Percentiles rank a stretch among this genome's conserved stretches.
Conservation (phyloP, 108 stramenopile species). For the Discostella stelligeroides region DNA sequence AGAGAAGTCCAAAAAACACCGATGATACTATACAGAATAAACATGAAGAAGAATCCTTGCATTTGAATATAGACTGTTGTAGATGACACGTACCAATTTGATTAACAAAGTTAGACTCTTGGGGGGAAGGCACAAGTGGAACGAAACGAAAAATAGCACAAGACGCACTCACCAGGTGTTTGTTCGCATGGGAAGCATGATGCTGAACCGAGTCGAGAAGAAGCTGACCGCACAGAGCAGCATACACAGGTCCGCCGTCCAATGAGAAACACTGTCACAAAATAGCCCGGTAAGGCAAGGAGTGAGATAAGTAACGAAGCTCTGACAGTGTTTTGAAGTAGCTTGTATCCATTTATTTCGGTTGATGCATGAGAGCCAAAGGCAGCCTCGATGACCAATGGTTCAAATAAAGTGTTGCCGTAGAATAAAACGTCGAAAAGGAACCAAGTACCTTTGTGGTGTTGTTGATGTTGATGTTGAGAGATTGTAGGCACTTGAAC, state of each 20-base stretch:
- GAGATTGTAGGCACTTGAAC: no score
- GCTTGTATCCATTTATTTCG: slow-evolving; percentile 26
- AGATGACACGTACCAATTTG: background rate
- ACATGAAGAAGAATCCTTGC: slow-evolving; percentile 86
- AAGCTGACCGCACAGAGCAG: slow-evolving; percentile 18
- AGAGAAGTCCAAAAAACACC: slow-evolving; percentile 70
- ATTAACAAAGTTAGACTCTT: background rate
- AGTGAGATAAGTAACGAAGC: slow-evolving; percentile 48
- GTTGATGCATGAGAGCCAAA: slow-evolving; percentile 49
- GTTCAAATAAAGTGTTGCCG: slow-evolving; percentile 67
- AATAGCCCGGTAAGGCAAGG: slow-evolving; percentile 84
- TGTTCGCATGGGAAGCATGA: slow-evolving; percentile 45
- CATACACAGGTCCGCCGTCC: slow-evolving; percentile 54
- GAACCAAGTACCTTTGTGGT: slow-evolving; percentile 56
- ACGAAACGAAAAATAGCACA: background rate
- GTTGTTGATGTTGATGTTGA: background rate
- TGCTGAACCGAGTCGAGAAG: slow-evolving; percentile 23
- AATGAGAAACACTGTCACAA: slow-evolving; percentile 65
- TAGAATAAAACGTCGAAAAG: slow-evolving; percentile 72
- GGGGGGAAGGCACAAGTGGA: background rate
- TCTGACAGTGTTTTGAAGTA: slow-evolving; percentile 34
- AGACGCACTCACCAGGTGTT: slow-evolving; percentile 56
- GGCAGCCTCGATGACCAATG: slow-evolving; percentile 58
- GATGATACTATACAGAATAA: slow-evolving; percentile 73
- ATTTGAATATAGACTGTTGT: slow-evolving; percentile 63